phyloP scores from a whole-genome alignment of 2,329 filamentous ascomycete genomes.

The Aspergillus ochraceus region DNA sequence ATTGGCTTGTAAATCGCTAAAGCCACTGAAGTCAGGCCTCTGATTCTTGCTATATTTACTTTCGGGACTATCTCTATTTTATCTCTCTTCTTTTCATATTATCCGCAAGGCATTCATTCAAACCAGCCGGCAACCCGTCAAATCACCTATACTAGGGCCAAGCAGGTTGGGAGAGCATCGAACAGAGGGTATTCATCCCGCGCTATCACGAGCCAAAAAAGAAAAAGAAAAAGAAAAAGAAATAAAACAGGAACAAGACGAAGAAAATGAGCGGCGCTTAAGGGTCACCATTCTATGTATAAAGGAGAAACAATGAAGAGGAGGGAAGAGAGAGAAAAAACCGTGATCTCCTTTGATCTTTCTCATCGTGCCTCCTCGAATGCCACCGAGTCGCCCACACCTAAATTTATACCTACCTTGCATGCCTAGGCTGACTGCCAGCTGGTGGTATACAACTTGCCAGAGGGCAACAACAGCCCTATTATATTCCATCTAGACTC shows the following conservation, averaged over 20 bases:
- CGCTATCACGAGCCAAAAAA: too few relatives aligned
- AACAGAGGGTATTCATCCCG: not conserved
- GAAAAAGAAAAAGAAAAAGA: too few relatives aligned
- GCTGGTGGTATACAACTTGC: not conserved
- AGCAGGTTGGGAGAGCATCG: not conserved
- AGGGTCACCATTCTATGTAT: too few relatives aligned
- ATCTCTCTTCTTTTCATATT: not conserved
- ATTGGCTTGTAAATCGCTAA: not conserved
- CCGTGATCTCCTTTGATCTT: not conserved
- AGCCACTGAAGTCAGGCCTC: constrained; percentile 1
- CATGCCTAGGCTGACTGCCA: not conserved
- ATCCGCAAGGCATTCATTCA: not conserved
- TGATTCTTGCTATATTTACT: not conserved
- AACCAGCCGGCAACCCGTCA: not conserved
- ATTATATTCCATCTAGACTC: not conserved
- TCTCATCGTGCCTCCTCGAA: not conserved
- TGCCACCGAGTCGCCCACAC: not conserved
- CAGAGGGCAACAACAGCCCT: not conserved
- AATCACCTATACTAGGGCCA: not conserved
- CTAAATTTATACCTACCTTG: not conserved
- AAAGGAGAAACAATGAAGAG: not conserved
- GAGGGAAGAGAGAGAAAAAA: too few relatives aligned
- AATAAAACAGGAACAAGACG: too few relatives aligned
- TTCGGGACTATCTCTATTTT: not conserved
- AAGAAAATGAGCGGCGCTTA: not conserved